phyloP scores from a whole-genome alignment of 108 stramenopile species.

The Cyclotella distinguenda region DNA sequence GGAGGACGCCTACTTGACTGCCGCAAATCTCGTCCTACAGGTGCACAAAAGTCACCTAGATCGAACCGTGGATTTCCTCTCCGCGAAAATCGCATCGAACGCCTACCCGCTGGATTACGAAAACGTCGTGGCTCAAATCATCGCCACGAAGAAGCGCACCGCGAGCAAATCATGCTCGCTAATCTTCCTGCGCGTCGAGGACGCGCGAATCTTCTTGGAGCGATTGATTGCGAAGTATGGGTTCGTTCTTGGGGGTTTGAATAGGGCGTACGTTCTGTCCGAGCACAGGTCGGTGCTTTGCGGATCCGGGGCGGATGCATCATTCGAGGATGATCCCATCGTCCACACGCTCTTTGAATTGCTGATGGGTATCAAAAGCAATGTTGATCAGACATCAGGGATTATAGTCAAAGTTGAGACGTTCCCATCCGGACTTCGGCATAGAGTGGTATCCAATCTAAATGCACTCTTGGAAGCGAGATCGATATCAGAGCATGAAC shows the following conservation, averaged over 20 bases:
- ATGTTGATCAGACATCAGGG: background rate
- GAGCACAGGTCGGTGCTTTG: background rate
- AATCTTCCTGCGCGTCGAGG: constrained; percentile 6
- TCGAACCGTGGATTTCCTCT: constrained; percentile 38
- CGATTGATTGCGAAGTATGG: constrained; percentile 1
- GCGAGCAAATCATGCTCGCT: constrained; percentile 32
- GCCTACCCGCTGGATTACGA: background rate
- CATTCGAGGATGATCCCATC: constrained; percentile 2
- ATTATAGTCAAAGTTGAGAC: constrained; percentile 16
- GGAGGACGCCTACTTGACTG: background rate
- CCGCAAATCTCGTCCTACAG: constrained; percentile 47
- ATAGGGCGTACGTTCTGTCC: constrained; percentile 21
- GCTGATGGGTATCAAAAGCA: background rate
- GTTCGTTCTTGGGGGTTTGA: constrained; percentile 25
- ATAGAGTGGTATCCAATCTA: constrained; percentile 1
- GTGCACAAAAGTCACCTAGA: constrained; percentile 49
- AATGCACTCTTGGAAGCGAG: constrained; percentile 4
- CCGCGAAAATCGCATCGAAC: background rate
- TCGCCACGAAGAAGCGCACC: constrained; percentile 16
- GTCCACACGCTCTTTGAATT: background rate
- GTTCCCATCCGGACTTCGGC: constrained; percentile 24
- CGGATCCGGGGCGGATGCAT: background rate
- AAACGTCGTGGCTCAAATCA: constrained; percentile 8
- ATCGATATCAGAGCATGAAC: constrained; percentile 18
- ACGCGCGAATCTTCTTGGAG: constrained; percentile 14